Evolutionary conservation across 345 rosid species (phyloP).

Genomic region (Ceriops zippeliana): DNA sequence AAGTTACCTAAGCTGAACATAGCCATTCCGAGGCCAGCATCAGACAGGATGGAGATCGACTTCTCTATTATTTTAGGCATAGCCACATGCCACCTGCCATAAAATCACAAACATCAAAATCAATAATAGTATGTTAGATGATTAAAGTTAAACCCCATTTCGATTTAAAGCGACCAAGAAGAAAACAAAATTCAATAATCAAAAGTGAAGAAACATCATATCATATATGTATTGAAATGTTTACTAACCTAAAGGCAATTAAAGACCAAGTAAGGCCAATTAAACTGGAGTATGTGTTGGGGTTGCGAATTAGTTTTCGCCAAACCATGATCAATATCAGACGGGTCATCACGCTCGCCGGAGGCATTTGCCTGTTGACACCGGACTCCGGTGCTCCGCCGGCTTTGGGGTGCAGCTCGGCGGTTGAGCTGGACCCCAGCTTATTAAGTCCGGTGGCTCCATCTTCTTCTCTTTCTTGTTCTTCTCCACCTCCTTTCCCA

Average conservation of each 20-base stretch:
- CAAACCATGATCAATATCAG: slow-evolving; percentile 37
- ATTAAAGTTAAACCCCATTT: not conserved
- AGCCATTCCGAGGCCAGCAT: slow-evolving; percentile 41
- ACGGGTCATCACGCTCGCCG: slow-evolving; percentile 37
- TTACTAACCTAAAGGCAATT: slow-evolving; percentile 21
- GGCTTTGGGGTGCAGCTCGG: slow-evolving; percentile 56
- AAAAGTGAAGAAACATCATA: not conserved
- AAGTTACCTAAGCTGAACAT: slow-evolving; percentile 39
- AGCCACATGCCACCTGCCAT: slow-evolving; percentile 30
- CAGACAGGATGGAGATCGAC: slow-evolving; percentile 38
- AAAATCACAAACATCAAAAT: not conserved
- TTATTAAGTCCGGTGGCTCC: slow-evolving; percentile 43
- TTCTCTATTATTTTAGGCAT: slow-evolving; percentile 29
- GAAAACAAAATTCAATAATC: not conserved
- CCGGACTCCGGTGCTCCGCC: slow-evolving; percentile 33
- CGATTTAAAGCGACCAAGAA: not conserved
- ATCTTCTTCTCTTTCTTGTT: slow-evolving; percentile 25
- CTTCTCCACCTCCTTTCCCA: slow-evolving; percentile 48
- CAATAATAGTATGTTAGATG: not conserved
- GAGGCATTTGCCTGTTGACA: slow-evolving; percentile 27
- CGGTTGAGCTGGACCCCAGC: slow-evolving; percentile 55
- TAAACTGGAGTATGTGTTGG: slow-evolving; percentile 36
- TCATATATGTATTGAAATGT: not conserved
- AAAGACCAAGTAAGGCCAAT: slow-evolving; percentile 35
- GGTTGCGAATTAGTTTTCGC: slow-evolving; percentile 34